phyloP scores from a whole-genome alignment of 2,329 filamentous ascomycete species.

The Grosmannia clavigera region DNA sequence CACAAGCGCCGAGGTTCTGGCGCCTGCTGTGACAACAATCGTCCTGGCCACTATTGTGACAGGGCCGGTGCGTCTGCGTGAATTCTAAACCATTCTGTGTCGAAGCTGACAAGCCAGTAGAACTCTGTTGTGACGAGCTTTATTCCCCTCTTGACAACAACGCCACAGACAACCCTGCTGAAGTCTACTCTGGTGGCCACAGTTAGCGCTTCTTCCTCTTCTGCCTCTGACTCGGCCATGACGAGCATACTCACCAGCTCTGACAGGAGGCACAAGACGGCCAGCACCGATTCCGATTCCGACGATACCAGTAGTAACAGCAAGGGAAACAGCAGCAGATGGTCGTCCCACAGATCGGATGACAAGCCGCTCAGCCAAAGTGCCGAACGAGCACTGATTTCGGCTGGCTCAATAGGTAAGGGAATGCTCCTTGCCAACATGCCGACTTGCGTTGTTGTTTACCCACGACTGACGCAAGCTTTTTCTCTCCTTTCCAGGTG shows the following conservation, averaged over 20 bases:
- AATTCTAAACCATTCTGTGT: not conserved
- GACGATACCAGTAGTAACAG: not conserved
- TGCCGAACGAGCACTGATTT: slow-evolving; percentile 20
- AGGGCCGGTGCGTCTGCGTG: not conserved
- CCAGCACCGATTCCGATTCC: not conserved
- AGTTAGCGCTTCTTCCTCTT: not conserved
- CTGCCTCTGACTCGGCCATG: not conserved
- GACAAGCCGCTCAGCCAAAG: slow-evolving; percentile 10
- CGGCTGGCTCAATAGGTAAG: slow-evolving; percentile 23
- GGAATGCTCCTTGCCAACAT: not conserved
- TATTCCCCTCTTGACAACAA: slow-evolving; percentile 9
- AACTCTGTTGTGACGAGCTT: slow-evolving; percentile 6
- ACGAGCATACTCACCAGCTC: not conserved
- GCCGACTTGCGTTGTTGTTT: not conserved
- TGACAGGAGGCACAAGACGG: slow-evolving; percentile 4
- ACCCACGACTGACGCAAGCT: not conserved
- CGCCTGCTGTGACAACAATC: not conserved
- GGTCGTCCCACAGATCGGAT: not conserved
- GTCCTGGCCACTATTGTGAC: not conserved
- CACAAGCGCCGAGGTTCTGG: not conserved
- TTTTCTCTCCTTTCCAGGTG: slow-evolving; percentile 20
- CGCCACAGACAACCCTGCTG: not conserved
- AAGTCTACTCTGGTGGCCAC: not conserved
- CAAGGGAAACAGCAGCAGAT: slow-evolving; percentile 1
- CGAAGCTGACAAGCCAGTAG: not conserved